phyloP scores from a whole-genome alignment of 2,329 filamentous ascomycete genomes.

The Curvularia verruculosa region DNA sequence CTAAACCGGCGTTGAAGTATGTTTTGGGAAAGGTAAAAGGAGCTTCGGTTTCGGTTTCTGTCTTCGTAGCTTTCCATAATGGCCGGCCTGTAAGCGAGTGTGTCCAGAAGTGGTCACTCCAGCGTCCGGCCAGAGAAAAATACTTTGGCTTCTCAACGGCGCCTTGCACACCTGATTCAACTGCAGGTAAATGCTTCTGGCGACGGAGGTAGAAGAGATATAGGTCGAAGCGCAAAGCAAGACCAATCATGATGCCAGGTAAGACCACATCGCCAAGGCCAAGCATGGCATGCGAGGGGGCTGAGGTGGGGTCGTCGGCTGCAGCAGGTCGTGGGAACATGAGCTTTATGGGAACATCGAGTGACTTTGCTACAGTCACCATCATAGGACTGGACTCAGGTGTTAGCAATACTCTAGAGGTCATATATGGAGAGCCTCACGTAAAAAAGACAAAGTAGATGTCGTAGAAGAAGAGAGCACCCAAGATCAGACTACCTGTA shows the following conservation, averaged over 20 bases:
- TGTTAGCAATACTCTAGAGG: conserved; percentile 10
- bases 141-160: conserved; percentile 50
- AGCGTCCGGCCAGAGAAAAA: conserved; percentile 66
- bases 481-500: conserved; percentile 78
- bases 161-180: conserved; percentile 17
- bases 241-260: conserved; percentile 85
- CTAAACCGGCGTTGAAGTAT: conserved; percentile 80
- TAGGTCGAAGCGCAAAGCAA: conserved; percentile 90
- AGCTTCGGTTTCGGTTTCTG: conserved; percentile 22
- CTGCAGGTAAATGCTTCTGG: conserved; percentile 50
- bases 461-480: conserved; percentile 89
- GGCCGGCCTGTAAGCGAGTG: conserved; percentile 42
- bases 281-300: conserved; percentile 70
- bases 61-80: conserved; percentile 24
- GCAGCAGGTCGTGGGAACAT: conserved; percentile 73
- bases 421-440: conserved; percentile 50
- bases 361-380: conserved; percentile 83
- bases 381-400: conserved; percentile 68
- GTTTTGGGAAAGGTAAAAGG: conserved; percentile 72
- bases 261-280: conserved; percentile 94
- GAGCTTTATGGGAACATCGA: conserved; percentile 93
- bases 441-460: conserved; percentile 92
- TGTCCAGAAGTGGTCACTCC: conserved; percentile 87
- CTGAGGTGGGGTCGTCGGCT: conserved; percentile 52
- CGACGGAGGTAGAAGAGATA: conserved; percentile 80